Evolutionary conservation across 306 rosid genomes (phyloP).

Genomic region (Hippophae rhamnoides): DNA sequence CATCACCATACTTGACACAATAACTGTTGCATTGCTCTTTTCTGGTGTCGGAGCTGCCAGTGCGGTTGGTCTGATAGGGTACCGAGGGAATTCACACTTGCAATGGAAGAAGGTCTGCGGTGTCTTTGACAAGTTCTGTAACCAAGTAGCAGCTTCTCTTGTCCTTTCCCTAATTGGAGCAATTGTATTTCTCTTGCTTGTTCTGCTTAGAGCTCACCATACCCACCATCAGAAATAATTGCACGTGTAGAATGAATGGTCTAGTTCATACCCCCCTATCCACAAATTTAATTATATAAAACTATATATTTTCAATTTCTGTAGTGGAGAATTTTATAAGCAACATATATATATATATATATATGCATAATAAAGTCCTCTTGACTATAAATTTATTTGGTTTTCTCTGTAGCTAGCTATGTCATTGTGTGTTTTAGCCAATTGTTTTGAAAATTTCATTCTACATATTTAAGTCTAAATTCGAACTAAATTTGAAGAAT

Average conservation of each 20-base stretch:
- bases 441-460: no score
- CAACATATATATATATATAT: no score
- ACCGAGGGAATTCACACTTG: conserved; percentile 63
- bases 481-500: no score
- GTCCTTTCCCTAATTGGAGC: conserved; percentile 40
- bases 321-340: no score
- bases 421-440: no score
- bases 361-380: no score
- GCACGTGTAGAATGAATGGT: neutral
- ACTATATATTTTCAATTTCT: no score
- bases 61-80: conserved; percentile 46
- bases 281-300: no score
- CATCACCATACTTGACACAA: conserved; percentile 30
- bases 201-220: conserved; percentile 19
- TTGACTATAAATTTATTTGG: no score
- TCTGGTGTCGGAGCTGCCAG: conserved; percentile 52
- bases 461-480: no score
- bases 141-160: conserved; percentile 30
- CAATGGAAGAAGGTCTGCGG: conserved; percentile 71
- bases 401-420: no score
- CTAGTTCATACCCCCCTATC: neutral
- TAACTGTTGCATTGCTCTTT: conserved; percentile 62
- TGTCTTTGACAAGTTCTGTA: conserved; percentile 47
- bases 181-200: conserved; percentile 32
- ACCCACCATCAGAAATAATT: conserved; percentile 13